These are phyloP conservation scores for Endotrypanum monterogeii DNA, from an alignment of 208 protist genomes.

Conservation along the genomic window DNA sequence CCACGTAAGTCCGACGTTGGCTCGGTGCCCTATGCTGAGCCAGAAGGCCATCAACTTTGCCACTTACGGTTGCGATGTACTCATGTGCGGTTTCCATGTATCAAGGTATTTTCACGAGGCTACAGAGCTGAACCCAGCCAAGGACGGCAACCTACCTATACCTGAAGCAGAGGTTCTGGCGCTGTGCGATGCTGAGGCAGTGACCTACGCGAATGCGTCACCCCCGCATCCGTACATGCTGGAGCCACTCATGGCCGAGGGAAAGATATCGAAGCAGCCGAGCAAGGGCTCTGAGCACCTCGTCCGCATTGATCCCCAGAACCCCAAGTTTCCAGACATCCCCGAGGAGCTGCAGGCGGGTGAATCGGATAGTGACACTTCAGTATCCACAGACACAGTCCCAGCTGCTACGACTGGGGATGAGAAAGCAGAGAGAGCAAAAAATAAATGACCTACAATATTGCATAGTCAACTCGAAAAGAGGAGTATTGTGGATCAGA, in stretches of 20 bases:
- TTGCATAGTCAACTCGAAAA: too few species aligned
- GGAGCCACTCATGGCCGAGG: constrained; percentile 68
- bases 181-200: constrained; percentile 66
- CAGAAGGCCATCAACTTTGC: constrained; percentile 92
- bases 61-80: constrained; percentile 73
- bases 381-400: constrained; percentile 5
- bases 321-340: constrained; percentile 89
- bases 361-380: constrained; percentile 3
- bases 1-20: constrained; percentile 66
- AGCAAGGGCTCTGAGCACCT: constrained; percentile 51
- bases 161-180: constrained; percentile 61
- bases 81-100: constrained; percentile 83
- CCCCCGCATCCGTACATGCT: constrained; percentile 91
- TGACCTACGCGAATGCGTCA: constrained; percentile 75
- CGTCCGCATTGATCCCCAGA: constrained; percentile 68
- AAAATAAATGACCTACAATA: background rate
- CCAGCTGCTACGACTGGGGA: background rate
- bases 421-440: constrained; percentile 3
- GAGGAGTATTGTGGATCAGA: too few species aligned
- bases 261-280: constrained; percentile 81
- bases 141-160: constrained; percentile 70
- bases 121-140: constrained; percentile 87
- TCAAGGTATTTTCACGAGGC: constrained; percentile 91
- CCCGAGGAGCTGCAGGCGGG: constrained; percentile 71
- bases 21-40: constrained; percentile 84